phyloP scores from a whole-genome alignment of 352 stramenopile genomes.

The Pythium insidiosum region DNA sequence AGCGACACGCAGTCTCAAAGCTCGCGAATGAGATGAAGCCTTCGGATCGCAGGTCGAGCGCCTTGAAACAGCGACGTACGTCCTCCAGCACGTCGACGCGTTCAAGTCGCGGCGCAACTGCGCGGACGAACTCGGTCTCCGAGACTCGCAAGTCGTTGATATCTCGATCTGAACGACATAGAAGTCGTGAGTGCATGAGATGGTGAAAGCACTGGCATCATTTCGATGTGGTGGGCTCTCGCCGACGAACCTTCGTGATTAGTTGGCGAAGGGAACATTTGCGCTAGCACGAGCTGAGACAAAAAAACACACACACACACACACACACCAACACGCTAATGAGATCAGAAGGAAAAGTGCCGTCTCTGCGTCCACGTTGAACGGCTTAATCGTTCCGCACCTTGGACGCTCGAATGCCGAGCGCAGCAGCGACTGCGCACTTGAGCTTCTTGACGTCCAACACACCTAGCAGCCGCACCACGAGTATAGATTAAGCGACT shows the following conservation, averaged over 20 bases:
- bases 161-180: no score
- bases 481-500: no score
- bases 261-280: no score
- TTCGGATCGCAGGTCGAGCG: constrained; percentile 41
- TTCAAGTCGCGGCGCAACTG: constrained; percentile 22
- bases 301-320: no score
- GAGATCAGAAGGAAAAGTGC: no score
- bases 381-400: background rate
- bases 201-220: no score
- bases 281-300: constrained; percentile 38
- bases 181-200: no score
- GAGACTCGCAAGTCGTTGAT: constrained; percentile 17
- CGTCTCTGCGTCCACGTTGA: no score
- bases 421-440: constrained; percentile 48
- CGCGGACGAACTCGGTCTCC: constrained; percentile 13
- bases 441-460: constrained; percentile 46
- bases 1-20: constrained; percentile 37
- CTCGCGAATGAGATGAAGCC: constrained; percentile 57
- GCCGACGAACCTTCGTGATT: background rate
- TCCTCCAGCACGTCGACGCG: constrained; percentile 47
- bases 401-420: constrained; percentile 65
- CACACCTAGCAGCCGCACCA: constrained; percentile 23
- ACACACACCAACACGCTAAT: no score
- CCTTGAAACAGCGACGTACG: constrained; percentile 53
- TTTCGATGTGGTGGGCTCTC: no score